Base-by-base conservation (phyloP, 352 stramenopile species). In the Aphanomyces euteiches region DNA sequence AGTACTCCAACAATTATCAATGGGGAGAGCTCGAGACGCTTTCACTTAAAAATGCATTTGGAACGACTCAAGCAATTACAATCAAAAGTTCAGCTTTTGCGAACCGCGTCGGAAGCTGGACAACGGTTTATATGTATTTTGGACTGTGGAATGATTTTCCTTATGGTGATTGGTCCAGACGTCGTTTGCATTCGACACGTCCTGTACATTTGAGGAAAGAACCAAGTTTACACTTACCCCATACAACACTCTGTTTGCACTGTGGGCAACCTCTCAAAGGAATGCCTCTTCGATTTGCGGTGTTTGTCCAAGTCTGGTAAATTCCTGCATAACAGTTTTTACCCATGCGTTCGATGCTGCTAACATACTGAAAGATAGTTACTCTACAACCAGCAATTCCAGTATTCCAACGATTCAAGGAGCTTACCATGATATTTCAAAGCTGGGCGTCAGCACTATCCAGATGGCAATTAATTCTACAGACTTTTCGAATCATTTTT, bases 121-220 rank as follows among this genome's bases (percentile, higher is more conserved):
- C 54, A 5, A 61, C 54, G 4, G 15, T 17, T 8, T 45, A 45
- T 17, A 37, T 61, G 54, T 61, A 37, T 37, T 61, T 21, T 21
- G 54, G 54, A 8, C 54, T 37, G 15, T 61, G 54, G 54, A 61
- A 61, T 17, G 54, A 61, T 37, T 41, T 39, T 8, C 39, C 7
- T 40, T 13, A 45, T 7, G 63, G 47, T 36, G 45, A 60, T 34
- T 59, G 4, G 50, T 69, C 5, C 63, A 69, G 45, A 34, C 40
- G 34, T 69, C 63, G 15, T 69, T 69, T 59, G 8, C 38, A 7
- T 69, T 69, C 59, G 63, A 69, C 17, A 34, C 17, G 0, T 58
- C 63, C 12, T 28, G 7, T n/a, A n/a, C n/a, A n/a, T 69, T 10
- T 15, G 43, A 69, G 41, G 37, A 60, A 13, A 19, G 21, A 2